A percentile compares a stretch with the other conserved stretches of the same genome.
Conservation (phyloP, 2,329 filamentous ascomycete species). For the Blastomyces silverae region DNA sequence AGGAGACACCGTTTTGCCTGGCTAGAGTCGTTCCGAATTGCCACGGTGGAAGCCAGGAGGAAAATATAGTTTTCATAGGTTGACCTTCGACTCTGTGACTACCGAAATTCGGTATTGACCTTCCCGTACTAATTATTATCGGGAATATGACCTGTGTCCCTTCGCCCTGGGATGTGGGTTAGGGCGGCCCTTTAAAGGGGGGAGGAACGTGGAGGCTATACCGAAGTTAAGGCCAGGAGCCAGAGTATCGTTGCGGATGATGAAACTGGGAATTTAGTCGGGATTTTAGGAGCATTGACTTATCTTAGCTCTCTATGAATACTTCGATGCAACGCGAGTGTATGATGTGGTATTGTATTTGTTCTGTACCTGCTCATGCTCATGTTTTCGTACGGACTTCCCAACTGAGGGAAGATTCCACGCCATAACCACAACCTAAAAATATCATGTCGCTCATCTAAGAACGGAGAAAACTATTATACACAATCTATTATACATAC, state of each 20-base stretch:
- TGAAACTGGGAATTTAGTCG: neutral
- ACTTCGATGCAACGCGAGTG: neutral
- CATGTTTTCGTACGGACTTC: neutral
- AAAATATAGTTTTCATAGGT: neutral
- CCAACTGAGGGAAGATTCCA: slow-evolving; percentile 1
- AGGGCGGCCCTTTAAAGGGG: no score
- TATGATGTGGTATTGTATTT: neutral
- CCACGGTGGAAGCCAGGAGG: neutral
- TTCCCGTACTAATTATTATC: neutral
- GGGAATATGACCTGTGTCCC: neutral
- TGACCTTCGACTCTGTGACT: neutral
- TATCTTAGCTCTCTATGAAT: neutral
- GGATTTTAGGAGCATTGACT: neutral
- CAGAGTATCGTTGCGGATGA: neutral
- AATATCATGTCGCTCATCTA: neutral
- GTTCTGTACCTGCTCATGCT: neutral
- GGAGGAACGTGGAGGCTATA: no score
- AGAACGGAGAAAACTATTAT: neutral
- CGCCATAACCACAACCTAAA: neutral
- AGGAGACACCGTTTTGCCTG: neutral
- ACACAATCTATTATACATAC: neutral
- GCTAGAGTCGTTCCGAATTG: neutral
- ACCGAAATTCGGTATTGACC: neutral
- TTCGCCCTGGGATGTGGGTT: no score
- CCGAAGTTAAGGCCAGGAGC: neutral